These are phyloP conservation scores for Lasiodiplodia sp. DNA, from an alignment of 2,329 filamentous ascomycete genomes.

Conservation along the genomic window DNA sequence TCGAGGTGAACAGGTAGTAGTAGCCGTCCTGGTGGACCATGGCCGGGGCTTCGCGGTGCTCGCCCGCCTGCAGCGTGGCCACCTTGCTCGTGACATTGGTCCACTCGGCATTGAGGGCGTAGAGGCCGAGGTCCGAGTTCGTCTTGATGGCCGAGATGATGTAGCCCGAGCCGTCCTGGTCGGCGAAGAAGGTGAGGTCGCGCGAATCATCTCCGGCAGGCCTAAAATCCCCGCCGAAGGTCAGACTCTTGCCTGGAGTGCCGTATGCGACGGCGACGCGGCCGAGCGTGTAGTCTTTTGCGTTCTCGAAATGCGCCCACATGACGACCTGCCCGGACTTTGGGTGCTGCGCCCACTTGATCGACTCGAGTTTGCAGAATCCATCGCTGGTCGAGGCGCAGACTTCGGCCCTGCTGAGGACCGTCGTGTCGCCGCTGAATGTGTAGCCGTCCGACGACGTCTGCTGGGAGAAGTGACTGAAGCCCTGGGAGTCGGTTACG, in stretches of 20 bases:
- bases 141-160: conserved; percentile 33
- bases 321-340: conserved; percentile 32
- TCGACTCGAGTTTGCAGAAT: conserved; percentile 34
- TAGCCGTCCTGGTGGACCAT: conserved; percentile 31
- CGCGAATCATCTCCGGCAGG: conserved; percentile 34
- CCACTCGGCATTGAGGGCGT: conserved; percentile 34
- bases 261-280: conserved; percentile 35
- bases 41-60: conserved; percentile 33
- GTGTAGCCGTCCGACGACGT: conserved; percentile 34
- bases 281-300: conserved; percentile 33
- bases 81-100: conserved; percentile 31
- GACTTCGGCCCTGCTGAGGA: conserved; percentile 7
- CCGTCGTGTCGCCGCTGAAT: conserved; percentile 34
- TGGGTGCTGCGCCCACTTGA: conserved; percentile 32
- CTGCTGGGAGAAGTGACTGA: conserved; percentile 33
- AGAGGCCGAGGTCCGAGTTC: conserved; percentile 36
- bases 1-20: conserved; percentile 35
- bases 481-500: conserved; percentile 31
- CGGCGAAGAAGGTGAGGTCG: conserved; percentile 35
- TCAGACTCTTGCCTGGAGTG: conserved; percentile 30
- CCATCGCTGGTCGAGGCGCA: conserved; percentile 1
- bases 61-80: conserved; percentile 31
- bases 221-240: conserved; percentile 33
- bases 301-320: conserved; percentile 35
- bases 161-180: conserved; percentile 31